Conservation (phyloP, 2,329 filamentous ascomycete genomes). For the Cladophialophora immunda region DNA sequence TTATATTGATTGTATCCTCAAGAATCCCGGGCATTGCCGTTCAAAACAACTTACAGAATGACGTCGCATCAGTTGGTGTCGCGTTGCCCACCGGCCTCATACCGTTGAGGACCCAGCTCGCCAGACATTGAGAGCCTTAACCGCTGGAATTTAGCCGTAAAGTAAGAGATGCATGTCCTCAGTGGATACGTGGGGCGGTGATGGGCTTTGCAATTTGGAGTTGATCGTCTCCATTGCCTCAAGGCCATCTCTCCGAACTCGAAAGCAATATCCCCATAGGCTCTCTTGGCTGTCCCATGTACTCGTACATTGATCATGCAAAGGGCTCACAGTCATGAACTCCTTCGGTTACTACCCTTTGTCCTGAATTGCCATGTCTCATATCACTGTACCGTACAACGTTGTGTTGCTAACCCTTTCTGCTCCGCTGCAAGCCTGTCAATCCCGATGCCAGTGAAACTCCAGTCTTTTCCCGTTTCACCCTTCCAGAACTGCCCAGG, state of each 20-base stretch:
- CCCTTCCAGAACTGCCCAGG: conserved; percentile 81
- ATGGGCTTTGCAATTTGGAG: conserved; percentile 8
- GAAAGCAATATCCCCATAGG: background rate
- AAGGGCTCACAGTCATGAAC: conserved; percentile 33
- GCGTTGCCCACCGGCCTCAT: conserved; percentile 4
- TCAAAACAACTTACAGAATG: background rate
- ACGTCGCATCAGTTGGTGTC: background rate
- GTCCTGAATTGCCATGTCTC: conserved; percentile 11
- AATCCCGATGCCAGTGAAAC: background rate
- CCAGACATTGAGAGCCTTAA: background rate
- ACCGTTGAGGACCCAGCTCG: background rate
- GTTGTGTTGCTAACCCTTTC: background rate
- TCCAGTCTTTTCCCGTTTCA: background rate
- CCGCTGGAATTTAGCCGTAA: conserved; percentile 22
- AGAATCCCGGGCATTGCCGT: background rate
- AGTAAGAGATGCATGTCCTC: background rate
- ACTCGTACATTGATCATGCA: conserved; percentile 28
- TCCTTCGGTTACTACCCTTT: background rate
- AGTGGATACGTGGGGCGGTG: conserved; percentile 2
- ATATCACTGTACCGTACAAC: conserved; percentile 23
- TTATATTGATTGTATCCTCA: background rate
- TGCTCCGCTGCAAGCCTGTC: background rate
- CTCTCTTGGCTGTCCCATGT: background rate
- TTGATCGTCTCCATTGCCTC: background rate
- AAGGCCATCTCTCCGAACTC: conserved; percentile 19